A percentile compares a stretch with the other conserved stretches of the same genome.
These are phyloP conservation scores for Annulohypoxylon stygium DNA, from an alignment of 495 filamentous ascomycete species.

Conservation along the genomic window DNA sequence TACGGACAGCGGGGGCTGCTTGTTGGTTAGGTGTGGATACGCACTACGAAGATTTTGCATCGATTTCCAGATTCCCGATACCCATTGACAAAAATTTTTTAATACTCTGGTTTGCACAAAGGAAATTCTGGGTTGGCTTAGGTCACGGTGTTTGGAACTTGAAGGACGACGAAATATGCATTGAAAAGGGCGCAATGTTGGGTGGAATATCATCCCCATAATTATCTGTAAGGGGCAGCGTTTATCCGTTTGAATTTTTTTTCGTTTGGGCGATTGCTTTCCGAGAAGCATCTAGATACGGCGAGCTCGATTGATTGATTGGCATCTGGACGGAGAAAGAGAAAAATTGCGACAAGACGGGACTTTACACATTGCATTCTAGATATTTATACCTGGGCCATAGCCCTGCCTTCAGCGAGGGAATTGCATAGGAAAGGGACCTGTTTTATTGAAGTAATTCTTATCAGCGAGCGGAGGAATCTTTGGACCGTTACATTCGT, in stretches of 20 bases:
- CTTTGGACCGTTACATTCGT: slow-evolving; percentile 12
- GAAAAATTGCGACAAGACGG: slow-evolving; percentile 27
- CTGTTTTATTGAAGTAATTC: not conserved
- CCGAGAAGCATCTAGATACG: slow-evolving; percentile 40
- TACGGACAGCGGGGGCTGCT: slow-evolving; percentile 15
- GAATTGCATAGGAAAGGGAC: slow-evolving; percentile 4
- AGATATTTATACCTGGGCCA: slow-evolving; percentile 42
- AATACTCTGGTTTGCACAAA: slow-evolving; percentile 24
- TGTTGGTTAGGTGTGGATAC: slow-evolving; percentile 4
- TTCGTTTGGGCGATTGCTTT: slow-evolving; percentile 12
- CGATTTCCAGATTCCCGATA: slow-evolving; percentile 44
- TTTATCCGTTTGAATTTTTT: slow-evolving; percentile 12
- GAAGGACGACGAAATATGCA: slow-evolving; percentile 37
- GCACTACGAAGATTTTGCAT: slow-evolving; percentile 25
- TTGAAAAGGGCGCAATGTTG: slow-evolving; percentile 40
- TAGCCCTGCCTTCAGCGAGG: slow-evolving; percentile 22
- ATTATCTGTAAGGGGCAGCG: slow-evolving; percentile 29
- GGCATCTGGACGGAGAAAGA: slow-evolving; percentile 35
- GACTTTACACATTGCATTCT: slow-evolving; percentile 27
- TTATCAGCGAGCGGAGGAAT: slow-evolving; percentile 23
- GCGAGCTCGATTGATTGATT: slow-evolving; percentile 22
- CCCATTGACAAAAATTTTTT: slow-evolving; percentile 26
- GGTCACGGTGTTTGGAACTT: slow-evolving; percentile 26
- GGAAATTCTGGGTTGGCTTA: slow-evolving; percentile 27
- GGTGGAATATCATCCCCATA: slow-evolving; percentile 29